Base-by-base conservation (phyloP, 2,329 filamentous ascomycete genomes). In the Biscogniauxia sp. region DNA sequence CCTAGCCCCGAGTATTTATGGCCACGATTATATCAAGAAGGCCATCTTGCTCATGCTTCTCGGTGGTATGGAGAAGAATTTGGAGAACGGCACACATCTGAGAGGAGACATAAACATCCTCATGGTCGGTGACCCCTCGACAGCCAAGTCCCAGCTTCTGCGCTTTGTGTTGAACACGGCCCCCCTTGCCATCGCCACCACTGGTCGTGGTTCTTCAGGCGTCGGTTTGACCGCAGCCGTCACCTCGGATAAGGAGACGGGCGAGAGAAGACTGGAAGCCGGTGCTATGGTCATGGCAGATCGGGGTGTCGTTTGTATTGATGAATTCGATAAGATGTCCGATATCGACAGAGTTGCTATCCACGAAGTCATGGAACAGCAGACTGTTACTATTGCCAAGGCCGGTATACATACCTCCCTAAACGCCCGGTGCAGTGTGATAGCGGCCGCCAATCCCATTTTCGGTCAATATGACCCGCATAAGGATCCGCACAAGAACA, bases 281-380 rank as follows among this genome's bases (percentile, higher is more conserved):
- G 95, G 95, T 84, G 95, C 95, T 66, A 99, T 99, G 95, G 95
- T 99, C 62, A 91, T 99, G 72, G 95, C 88, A 65, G 95, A 99
- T 75, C 90, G 95, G 64, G 95, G 95, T 68, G 94, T 99, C 11
- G 95, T 99, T 37, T 99, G 95, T 80, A 99, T 99, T 67, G 95
- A 99, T 74, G 95, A 99, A 73, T 99, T 99, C 69, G 95, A 99
- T 80, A 99, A 99, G 77, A 99, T 99, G 95, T 97, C 93, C 60
- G 95, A 99, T 73, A 89, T 98, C 60, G 95, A 99, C 77, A 88
- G 95, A 74, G 95, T 99, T 3, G 95, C 95, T 53, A 99, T 99
- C 69, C 95, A 99, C 85, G 95, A 99, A 91, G 95, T 99, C 67
- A 99, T 99, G 95, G 95, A 99, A 78, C 95, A 99, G 79, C 95